phyloP scores from a whole-genome alignment of 2,329 filamentous ascomycete species.

The Fusarium virguliforme region DNA sequence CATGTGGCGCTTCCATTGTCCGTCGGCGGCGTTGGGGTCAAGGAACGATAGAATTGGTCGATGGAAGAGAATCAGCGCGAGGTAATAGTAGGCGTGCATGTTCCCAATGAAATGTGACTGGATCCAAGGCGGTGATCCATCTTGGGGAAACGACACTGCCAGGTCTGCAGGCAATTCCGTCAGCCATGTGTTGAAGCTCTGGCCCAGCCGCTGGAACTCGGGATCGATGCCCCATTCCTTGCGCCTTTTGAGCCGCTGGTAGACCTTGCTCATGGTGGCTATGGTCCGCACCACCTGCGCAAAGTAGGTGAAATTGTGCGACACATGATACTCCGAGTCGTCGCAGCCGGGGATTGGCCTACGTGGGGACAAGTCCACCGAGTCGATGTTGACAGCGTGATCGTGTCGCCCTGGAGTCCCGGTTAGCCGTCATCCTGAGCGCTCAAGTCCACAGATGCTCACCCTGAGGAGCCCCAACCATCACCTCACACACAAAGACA shows the following conservation, averaged over 20 bases:
- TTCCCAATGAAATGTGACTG: constrained; percentile 91
- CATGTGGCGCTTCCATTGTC: constrained; percentile 91
- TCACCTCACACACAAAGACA: constrained; percentile 87
- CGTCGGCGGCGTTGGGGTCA: constrained; percentile 78
- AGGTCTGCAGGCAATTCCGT: constrained; percentile 84
- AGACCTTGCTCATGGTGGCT: constrained; percentile 81
- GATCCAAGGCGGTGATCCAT: constrained; percentile 87
- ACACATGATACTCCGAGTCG: constrained; percentile 82
- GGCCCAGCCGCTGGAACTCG: constrained; percentile 84
- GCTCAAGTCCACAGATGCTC: background rate
- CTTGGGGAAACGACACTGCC: constrained; percentile 81
- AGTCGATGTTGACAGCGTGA: constrained; percentile 80
- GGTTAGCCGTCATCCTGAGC: constrained; percentile 29
- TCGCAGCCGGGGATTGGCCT: constrained; percentile 77
- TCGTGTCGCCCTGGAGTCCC: constrained; percentile 79
- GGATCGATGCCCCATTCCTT: constrained; percentile 92
- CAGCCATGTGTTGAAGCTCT: constrained; percentile 83
- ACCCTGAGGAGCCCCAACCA: constrained; percentile 95
- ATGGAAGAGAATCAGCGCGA: constrained; percentile 89
- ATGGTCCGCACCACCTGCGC: constrained; percentile 84
- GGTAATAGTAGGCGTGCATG: constrained; percentile 89
- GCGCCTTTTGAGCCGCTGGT: constrained; percentile 80
- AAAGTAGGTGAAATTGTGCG: constrained; percentile 88
- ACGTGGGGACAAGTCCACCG: constrained; percentile 81
- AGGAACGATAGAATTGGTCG: constrained; percentile 87